phyloP scores from a whole-genome alignment of 768 basidiomycete species.

The Tylopilus sp. region DNA sequence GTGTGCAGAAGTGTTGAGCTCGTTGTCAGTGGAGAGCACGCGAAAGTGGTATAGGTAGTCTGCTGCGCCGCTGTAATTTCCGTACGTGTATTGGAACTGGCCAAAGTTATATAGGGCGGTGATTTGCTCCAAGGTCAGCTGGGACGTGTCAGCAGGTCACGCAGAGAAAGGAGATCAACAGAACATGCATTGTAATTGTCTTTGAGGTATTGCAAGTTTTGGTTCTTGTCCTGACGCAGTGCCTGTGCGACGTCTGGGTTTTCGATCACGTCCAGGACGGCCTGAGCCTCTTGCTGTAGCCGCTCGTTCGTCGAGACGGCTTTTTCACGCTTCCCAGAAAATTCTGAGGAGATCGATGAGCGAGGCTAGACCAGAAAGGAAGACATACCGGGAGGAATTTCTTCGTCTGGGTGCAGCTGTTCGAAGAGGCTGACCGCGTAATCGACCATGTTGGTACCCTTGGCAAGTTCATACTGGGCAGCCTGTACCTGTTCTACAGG shows the following conservation, averaged over 20 bases:
- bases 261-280: conserved; percentile 92
- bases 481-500: conserved; percentile 73
- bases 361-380: not conserved
- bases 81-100: conserved; percentile 98
- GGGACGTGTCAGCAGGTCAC: conserved; percentile 9
- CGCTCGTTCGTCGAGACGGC: conserved; percentile 82
- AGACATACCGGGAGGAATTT: conserved; percentile 62
- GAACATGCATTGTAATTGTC: conserved; percentile 80
- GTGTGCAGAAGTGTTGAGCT: conserved; percentile 93
- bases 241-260: conserved; percentile 95
- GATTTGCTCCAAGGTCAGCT: conserved; percentile 96
- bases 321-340: conserved; percentile 74
- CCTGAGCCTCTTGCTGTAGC: conserved; percentile 86
- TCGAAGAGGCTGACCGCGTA: conserved; percentile 81
- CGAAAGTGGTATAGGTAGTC: conserved; percentile 99
- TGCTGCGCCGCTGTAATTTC: conserved; percentile 93
- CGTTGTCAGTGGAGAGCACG: conserved; percentile 88
- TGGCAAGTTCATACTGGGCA: conserved; percentile 97
- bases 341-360: conserved; percentile 50
- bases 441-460: conserved; percentile 98
- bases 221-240: conserved; percentile 93
- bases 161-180: not conserved
- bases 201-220: conserved; percentile 91
- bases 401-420: conserved; percentile 70
- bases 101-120: conserved; percentile 96